Conservation (phyloP, 306 rosid species). For the Canavalia ensiformis region DNA sequence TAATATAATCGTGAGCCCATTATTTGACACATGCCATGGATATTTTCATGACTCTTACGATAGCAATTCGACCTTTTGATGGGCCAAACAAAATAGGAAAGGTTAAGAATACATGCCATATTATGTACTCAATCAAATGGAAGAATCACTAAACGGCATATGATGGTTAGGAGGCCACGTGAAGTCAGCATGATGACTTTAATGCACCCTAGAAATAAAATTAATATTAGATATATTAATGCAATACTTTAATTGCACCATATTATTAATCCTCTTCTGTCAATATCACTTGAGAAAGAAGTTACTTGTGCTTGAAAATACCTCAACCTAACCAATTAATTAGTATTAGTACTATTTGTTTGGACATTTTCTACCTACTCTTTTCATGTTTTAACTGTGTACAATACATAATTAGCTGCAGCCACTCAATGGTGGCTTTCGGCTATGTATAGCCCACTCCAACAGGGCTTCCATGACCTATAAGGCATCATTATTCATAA, state of each 20-base stretch:
- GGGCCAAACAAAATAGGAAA: no score
- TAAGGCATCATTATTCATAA: constrained; percentile 22
- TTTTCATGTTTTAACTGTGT: neutral
- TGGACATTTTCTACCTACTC: neutral
- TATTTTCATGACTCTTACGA: no score
- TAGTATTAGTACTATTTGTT: neutral
- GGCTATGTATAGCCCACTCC: neutral
- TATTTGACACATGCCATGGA: no score
- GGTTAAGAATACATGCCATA: no score
- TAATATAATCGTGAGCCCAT: no score
- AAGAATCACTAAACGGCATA: no score
- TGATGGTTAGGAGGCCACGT: no score
- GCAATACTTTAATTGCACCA: neutral
- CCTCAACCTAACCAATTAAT: neutral
- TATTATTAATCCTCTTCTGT: neutral
- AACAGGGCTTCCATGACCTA: neutral
- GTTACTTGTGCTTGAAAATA: neutral
- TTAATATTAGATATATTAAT: no score
- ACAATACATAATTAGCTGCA: neutral
- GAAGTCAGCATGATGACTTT: no score
- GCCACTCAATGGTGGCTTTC: neutral
- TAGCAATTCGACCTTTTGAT: no score
- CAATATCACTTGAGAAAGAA: constrained; percentile 21
- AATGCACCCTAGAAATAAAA: no score
- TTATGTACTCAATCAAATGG: no score